A percentile compares a stretch with the other conserved stretches of the same genome.
These are phyloP conservation scores for Parachlorella kessleri DNA, from an alignment of 139 green algal genomes.

Conservation along the genomic window DNA sequence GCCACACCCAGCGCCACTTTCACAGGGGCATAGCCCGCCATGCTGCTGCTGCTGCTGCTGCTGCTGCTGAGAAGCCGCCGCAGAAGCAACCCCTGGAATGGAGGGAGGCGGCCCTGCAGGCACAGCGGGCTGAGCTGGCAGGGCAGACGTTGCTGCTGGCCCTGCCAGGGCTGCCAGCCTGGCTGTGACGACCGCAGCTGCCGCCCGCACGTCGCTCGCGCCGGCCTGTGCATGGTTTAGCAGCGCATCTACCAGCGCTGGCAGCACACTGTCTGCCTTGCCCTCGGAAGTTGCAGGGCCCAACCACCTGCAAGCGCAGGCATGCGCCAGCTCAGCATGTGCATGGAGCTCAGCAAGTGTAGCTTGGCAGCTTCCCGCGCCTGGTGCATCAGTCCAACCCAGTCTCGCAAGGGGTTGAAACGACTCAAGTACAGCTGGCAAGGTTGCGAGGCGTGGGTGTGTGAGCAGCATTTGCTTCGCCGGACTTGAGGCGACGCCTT, in stretches of 20 bases:
- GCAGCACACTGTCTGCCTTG: slow-evolving; percentile 16
- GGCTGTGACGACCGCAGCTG: neutral
- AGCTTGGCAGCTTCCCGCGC: no score
- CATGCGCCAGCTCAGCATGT: neutral
- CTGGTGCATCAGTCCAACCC: no score
- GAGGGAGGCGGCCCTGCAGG: no score
- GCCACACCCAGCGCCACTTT: no score
- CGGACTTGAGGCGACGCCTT: no score
- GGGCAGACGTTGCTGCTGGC: no score
- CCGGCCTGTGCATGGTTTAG: neutral
- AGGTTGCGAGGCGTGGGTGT: no score
- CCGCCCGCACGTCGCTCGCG: neutral
- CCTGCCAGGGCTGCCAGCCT: neutral
- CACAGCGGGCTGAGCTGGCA: neutral
- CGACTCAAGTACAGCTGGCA: no score
- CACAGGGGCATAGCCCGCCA: no score
- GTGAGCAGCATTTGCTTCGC: no score
- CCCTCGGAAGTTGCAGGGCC: neutral
- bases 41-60: neutral
- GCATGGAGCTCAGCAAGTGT: no score
- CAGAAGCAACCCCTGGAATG: neutral
- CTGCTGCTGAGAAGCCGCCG: neutral
- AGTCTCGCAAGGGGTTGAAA: no score
- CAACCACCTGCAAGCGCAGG: neutral
- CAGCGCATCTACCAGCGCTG: slow-evolving; percentile 17